Base-by-base conservation (phyloP, 1,139 yeast species). In the Geotrichum restrictum region DNA sequence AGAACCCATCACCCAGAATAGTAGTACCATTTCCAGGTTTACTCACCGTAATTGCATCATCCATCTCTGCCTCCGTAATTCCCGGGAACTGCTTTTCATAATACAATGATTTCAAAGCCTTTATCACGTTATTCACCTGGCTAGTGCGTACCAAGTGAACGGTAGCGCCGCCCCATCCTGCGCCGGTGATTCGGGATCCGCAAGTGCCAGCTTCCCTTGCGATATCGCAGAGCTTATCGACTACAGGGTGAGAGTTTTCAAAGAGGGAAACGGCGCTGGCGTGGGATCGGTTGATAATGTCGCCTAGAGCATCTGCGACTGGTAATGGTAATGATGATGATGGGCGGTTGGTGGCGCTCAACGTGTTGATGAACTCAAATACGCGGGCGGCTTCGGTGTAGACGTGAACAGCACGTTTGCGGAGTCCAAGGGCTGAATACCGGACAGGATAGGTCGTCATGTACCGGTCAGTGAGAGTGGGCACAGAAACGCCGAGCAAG, bases 121-220 rank as follows among this genome's bases (percentile, higher is more conserved):
- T 57, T 46, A 71, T 72, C 50, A 84, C 76, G 1, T 58, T 56
- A 0, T 69, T 73, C 14, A 80, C 73, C 57, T 74, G 74, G 50
- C 74, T 75, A 8, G 72, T 66, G 2, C 79, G 73, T 16, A 84
- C 81, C 54, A 84, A 69, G 64, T 83, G 87, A 22, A 84, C 86
- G 1, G 84, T 74, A 34, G 85, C 81, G 8, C 91, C 91, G 42
- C 91, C 91, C 77, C 83, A 84, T 8, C 89, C 91, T n/a, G 91
- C 89, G 40, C 91, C 91, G 7, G 91, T 84, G 37, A 83, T 78
- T 58, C 91, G 74, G 3, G 88, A 80, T 24, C 89, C 89, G 56
- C 69, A 74, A 1, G 88, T 73, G 3, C 89, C 89, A 56, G 77
- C 74, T 3, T 62, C 65, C 24, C 73, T 67, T 2, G 87, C 88